These are phyloP conservation scores for Logfia minima DNA, from an alignment of 129 eudicot genomes.

Conservation along the genomic window DNA sequence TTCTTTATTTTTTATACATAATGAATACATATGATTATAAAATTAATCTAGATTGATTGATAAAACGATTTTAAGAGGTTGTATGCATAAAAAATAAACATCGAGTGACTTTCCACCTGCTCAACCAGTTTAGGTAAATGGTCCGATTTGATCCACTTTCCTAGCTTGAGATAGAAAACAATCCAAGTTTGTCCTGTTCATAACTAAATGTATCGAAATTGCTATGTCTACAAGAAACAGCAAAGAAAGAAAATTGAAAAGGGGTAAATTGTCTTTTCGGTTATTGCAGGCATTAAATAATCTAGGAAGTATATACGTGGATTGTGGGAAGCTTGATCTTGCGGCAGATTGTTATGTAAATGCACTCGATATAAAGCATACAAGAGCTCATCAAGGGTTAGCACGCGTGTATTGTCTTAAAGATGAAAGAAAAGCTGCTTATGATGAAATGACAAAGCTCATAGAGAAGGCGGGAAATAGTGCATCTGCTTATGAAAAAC, in stretches of 20 bases:
- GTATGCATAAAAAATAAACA: neutral
- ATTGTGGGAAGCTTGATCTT: slow-evolving; percentile 73
- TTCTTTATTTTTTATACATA: too few species aligned
- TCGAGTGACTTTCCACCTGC: neutral
- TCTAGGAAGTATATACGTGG: slow-evolving; percentile 85
- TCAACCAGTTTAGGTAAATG: neutral
- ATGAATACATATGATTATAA: neutral
- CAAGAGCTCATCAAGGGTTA: slow-evolving; percentile 92
- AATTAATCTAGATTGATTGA: neutral
- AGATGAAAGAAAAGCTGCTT: slow-evolving; percentile 64
- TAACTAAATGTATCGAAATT: neutral
- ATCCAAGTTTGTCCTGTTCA: neutral
- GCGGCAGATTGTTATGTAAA: slow-evolving; percentile 80
- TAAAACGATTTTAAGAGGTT: neutral
- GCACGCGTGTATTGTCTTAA: slow-evolving; percentile 78
- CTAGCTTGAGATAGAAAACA: neutral
- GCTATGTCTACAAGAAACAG: slow-evolving; percentile 1
- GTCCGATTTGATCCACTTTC: neutral
- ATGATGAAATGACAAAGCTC: slow-evolving; percentile 88
- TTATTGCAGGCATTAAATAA: slow-evolving; percentile 74
- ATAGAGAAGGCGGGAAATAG: slow-evolving; percentile 69
- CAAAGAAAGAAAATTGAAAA: neutral
- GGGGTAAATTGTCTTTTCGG: neutral
- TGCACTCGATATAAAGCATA: slow-evolving; percentile 87
- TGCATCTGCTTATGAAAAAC: slow-evolving; percentile 90